Base-by-base conservation (phyloP, 2,329 filamentous ascomycete genomes). In the Cytospora piceae region DNA sequence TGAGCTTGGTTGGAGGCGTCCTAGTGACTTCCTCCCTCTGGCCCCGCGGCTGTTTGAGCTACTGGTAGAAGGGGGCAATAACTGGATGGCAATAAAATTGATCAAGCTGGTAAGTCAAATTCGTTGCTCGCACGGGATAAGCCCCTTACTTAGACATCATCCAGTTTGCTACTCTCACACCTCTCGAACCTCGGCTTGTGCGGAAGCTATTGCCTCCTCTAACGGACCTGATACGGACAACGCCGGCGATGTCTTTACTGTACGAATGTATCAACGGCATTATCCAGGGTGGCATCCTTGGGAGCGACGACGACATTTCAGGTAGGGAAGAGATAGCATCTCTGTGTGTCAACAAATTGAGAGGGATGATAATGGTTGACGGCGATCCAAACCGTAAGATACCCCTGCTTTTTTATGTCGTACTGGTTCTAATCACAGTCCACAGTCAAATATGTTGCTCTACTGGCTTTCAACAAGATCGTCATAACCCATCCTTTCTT, bases 71-170 rank as follows among this genome's bases (percentile, higher is more conserved):
- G 90, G 93, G 64, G 91, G 91, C 46, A 98, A 99, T 78, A 99
- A 99, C 77, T 99, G 95, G 95, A 98, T 99, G 94, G 94, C 94
- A 66, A 99, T 99, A 75, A 99, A 99, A 77, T 87, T 99, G 69
- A 98, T 99, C 76, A 99, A 99, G 79, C 85, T 99, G 69, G 92
- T 94, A 77, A 71, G 86, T 80, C 22, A 22, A 27, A 61, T 66
- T n/a, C 70, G 39, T 34, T 9, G 22, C 12, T 4, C 6, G 2
- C n/a, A n/a, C 14, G 27, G 1, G 12, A n/a, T 20, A 27, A 8
- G 4, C 2, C 14, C 14, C 4, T 24, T 5, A 52, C 67, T 72
- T 31, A 70, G 9, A n/a, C 37, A 34, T 11, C 3, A 17, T 22
- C 1, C 73, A 96, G 91, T 99, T 99, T 83, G 94, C 95, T 53